Evolutionary conservation across 805 yeast species (phyloP), one percentile per base, ranked within the genome.

Genomic region (Barnettozyma botsteinii): DNA sequence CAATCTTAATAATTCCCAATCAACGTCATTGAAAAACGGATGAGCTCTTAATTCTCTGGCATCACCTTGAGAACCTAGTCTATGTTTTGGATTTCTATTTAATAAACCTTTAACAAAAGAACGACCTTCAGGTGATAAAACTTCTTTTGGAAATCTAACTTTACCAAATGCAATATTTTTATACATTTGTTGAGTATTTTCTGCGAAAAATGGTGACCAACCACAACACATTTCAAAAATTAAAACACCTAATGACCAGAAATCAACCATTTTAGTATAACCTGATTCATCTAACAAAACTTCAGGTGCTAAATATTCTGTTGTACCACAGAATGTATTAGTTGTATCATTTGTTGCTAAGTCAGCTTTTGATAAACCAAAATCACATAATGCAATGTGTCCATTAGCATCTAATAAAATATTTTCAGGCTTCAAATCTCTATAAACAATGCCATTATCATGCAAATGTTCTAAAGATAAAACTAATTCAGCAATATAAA

Each of bases 171-270:
- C 98, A 67, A 93, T 93, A 65, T 93, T 93, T 67, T 91, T 93
- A 67, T 93, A 93, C 98, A 93, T 93, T 64, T 93, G 96, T 67
- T 93, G 98, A 37, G 95, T 88, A 62, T 87, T 91, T 48, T 91
- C 97, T 21, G 98, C 98, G 57, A 87, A 93, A 62, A 93, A 93
- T 40, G 98, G 98, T 5, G 96, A 85, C 98, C 98, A 93, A 37
- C 98, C 98, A 67, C 98, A 93, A 64, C 98, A 89, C 98, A 93
- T 93, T 67, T 93, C 98, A 64, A 93, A 93, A 33, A 93, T 88
- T 43, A 93, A 69, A 20, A 93, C 98, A 45, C 98, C 98, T 43
- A 93, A 68, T 3, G 98, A 89, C 98, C 98, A 93, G 55, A 93
- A 93, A 62, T 93, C 98, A 46, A 93, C 98, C 98, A 93, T 91